Base-by-base conservation (phyloP, 208 protist species). In the Lotmaria passim region DNA sequence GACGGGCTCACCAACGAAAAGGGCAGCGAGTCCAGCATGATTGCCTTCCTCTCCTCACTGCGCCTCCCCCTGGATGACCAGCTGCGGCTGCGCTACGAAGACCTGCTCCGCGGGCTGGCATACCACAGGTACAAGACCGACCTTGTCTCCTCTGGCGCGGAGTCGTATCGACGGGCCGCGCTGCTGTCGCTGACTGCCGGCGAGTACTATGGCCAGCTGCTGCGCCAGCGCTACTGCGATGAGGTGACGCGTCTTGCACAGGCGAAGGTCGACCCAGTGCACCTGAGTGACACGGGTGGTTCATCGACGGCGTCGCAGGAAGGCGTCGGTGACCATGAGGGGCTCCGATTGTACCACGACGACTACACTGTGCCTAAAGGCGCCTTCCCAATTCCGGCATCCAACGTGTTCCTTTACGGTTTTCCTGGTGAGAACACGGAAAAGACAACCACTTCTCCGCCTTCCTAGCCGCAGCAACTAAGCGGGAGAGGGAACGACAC, bases 351-450 rank as follows among this genome's bases (percentile, higher is more conserved):
- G 31, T 34, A 57, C 24, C 62, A 46, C 11, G 50, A 61, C 8
- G 78, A 79, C 19, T 69, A 58, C 14, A 30, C 48, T 5, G 53
- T 79, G 1, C 70, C 75, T 0, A 66, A 62, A 34, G 78, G 82
- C 7, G 64, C 73, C 1, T 26, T 83, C 19, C 66, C 73, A 2
- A 69, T 79, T 15, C 82, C 82, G 0, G 52, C 64, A 14, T 76
- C 73, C 1, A 78, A 81, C 50, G 46, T 81, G 0, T 87, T 87
- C 50, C 69, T 87, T 14, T 87, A 81, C 64, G 38, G 59, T 3
- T 84, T 84, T 34, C 61, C 73, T 0, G 73, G 64, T 14, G 70
- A 78, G 52, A 64, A 34, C 38, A 64, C 30, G 15, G 57, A 76
- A 5, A 33, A 31, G 17, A 28, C n/a, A 14, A 5, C n/a, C 33